These are phyloP conservation scores for Claviceps quebecensis DNA, from an alignment of 2,329 filamentous ascomycete genomes.

Conservation along the genomic window DNA sequence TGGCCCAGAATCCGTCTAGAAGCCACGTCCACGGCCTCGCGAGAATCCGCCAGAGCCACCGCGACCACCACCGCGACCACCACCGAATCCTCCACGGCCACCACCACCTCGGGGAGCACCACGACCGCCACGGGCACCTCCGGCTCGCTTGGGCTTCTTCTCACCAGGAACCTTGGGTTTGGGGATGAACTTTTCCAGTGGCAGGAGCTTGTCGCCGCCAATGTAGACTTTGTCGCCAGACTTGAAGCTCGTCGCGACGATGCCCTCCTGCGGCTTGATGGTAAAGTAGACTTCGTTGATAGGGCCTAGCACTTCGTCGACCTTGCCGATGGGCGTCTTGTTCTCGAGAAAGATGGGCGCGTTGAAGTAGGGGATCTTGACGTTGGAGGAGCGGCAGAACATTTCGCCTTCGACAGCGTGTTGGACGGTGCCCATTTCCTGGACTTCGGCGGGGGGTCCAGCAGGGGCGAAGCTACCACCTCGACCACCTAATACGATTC, in stretches of 20 bases:
- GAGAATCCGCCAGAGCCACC: constrained; percentile 26
- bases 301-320: constrained; percentile 94
- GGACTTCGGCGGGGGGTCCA: constrained; percentile 10
- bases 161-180: constrained; percentile 71
- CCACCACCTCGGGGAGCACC: constrained; percentile 14
- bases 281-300: constrained; percentile 99
- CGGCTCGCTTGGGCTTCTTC: constrained; percentile 47
- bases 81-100: constrained; percentile 15
- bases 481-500: constrained; percentile 8
- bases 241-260: constrained; percentile 90
- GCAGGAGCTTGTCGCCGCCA: constrained; percentile 82
- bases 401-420: constrained; percentile 96
- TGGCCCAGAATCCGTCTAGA: constrained; percentile 9
- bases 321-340: constrained; percentile 91
- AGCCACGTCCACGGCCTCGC: constrained; percentile 21
- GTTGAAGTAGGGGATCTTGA: constrained; percentile 98
- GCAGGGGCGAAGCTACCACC: constrained; percentile 9
- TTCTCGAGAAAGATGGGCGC: constrained; percentile 98
- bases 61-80: constrained; percentile 6
- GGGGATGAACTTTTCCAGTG: constrained; percentile 89
- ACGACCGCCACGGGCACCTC: constrained; percentile 24
- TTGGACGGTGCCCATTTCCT: constrained; percentile 83
- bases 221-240: constrained; percentile 96
- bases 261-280: constrained; percentile 92
- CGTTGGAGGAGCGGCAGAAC: constrained; percentile 88